A percentile compares a stretch with the other conserved stretches of the same genome.
Evolutionary conservation across 148 eudicot genomes (phyloP).

Genomic region (Amaranthus palmeri): DNA sequence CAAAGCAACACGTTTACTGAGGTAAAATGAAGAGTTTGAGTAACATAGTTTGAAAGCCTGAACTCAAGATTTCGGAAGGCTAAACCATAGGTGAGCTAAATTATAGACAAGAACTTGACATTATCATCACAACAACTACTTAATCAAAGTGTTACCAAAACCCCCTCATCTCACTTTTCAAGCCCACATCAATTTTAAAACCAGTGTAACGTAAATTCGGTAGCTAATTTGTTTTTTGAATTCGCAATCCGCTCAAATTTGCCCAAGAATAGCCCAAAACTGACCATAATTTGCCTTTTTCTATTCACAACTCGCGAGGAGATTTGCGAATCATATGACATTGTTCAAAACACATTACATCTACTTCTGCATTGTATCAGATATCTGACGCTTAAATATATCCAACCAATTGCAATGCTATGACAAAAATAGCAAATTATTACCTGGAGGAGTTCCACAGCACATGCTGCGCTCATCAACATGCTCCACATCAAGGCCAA

Average conservation of each 20-base stretch:
- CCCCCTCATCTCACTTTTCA: no score
- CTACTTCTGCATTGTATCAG: neutral
- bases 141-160: neutral
- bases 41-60: neutral
- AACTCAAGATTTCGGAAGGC: neutral
- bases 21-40: no score
- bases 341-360: neutral
- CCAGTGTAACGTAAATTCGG: no score
- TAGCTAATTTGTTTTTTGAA: no score
- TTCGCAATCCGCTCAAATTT: no score
- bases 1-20: no score
- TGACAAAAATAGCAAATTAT: neutral
- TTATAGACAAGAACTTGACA: neutral
- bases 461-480: conserved; percentile 89
- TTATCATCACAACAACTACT: neutral
- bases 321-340: no score
- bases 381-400: neutral
- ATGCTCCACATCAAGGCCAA: conserved; percentile 92
- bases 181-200: no score
- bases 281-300: no score
- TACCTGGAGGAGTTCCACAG: conserved; percentile 98
- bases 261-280: no score
- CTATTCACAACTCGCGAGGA: no score
- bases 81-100: neutral
- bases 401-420: neutral